Evolutionary conservation across 805 yeast species (phyloP).

Genomic region (Candida tammaniensis): DNA sequence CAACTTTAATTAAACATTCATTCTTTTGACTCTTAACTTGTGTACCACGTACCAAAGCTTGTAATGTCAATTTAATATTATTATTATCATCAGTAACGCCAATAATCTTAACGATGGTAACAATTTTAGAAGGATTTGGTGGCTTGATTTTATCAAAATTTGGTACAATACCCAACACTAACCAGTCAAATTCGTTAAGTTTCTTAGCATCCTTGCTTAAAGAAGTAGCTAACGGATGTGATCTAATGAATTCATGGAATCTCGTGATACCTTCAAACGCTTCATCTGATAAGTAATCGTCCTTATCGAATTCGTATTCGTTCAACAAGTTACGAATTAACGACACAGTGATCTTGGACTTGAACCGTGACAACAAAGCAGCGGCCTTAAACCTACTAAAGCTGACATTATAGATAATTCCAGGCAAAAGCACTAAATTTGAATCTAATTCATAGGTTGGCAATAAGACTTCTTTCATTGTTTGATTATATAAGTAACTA

Average conservation of each 20-base stretch:
- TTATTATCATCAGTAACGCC: slow-evolving; percentile 46
- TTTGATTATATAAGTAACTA: too few relatives aligned
- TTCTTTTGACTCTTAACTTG: slow-evolving; percentile 13
- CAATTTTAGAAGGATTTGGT: slow-evolving; percentile 18
- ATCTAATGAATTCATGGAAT: slow-evolving; percentile 17
- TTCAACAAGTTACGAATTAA: slow-evolving; percentile 28
- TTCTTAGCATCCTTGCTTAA: slow-evolving; percentile 6
- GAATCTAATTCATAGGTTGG: slow-evolving; percentile 43
- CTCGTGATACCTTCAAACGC: slow-evolving; percentile 30
- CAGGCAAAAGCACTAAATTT: slow-evolving; percentile 54
- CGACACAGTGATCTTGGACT: slow-evolving; percentile 26
- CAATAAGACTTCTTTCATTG: slow-evolving; percentile 14
- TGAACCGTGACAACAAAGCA: slow-evolving; percentile 42
- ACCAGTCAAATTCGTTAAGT: slow-evolving; percentile 32
- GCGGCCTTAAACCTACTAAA: slow-evolving; percentile 48
- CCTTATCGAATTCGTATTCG: slow-evolving; percentile 32
- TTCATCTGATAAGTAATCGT: slow-evolving; percentile 24
- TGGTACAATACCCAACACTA: slow-evolving; percentile 34
- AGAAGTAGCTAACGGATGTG: slow-evolving; percentile 1
- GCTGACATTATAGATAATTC: slow-evolving; percentile 58
- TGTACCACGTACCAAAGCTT: slow-evolving; percentile 47
- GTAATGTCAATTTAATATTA: slow-evolving; percentile 44
- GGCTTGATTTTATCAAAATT: slow-evolving; percentile 28
- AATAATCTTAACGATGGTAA: slow-evolving; percentile 46
- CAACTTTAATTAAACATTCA: slow-evolving; percentile 27